These are phyloP conservation scores for Dispira simplex DNA, from an alignment of 192 early-diverging fungal species.

Conservation along the genomic window DNA sequence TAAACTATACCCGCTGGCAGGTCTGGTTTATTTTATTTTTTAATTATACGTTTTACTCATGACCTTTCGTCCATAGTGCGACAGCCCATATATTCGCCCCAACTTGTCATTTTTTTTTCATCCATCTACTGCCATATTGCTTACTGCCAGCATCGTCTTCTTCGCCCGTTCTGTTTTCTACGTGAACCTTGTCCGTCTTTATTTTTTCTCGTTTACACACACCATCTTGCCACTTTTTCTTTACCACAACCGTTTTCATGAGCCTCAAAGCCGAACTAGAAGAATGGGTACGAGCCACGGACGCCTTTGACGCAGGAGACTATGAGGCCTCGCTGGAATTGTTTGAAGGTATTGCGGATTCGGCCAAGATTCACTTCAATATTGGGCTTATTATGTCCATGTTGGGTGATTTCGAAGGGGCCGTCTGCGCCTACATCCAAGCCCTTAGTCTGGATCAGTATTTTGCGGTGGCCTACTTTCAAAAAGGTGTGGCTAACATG, in stretches of 20 bases:
- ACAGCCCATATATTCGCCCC: too few species aligned
- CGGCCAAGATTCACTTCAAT: constrained; percentile 93
- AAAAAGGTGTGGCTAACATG: constrained; percentile 78
- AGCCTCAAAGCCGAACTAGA: constrained; percentile 11
- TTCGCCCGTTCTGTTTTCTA: too few species aligned
- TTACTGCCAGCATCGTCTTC: too few species aligned
- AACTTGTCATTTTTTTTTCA: too few species aligned
- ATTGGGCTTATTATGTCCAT: constrained; percentile 71
- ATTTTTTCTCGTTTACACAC: too few species aligned
- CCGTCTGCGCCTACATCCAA: constrained; percentile 56
- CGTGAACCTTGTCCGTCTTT: too few species aligned
- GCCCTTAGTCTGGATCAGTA: constrained; percentile 72
- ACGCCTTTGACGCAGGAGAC: constrained; percentile 10
- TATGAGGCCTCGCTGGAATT: constrained; percentile 8
- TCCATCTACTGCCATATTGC: too few species aligned
- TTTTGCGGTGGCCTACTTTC: constrained; percentile 83
- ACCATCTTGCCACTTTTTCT: too few species aligned
- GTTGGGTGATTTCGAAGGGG: constrained; percentile 53
- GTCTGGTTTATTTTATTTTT: too few species aligned
- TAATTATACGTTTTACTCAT: too few species aligned
- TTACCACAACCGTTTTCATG: background rate
- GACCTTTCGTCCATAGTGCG: too few species aligned
- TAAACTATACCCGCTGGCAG: too few species aligned
- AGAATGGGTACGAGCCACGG: constrained; percentile 7
- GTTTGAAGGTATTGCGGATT: constrained; percentile 54